Conservation (phyloP, 2,329 filamentous ascomycete genomes). For the Daldinia sp. region DNA sequence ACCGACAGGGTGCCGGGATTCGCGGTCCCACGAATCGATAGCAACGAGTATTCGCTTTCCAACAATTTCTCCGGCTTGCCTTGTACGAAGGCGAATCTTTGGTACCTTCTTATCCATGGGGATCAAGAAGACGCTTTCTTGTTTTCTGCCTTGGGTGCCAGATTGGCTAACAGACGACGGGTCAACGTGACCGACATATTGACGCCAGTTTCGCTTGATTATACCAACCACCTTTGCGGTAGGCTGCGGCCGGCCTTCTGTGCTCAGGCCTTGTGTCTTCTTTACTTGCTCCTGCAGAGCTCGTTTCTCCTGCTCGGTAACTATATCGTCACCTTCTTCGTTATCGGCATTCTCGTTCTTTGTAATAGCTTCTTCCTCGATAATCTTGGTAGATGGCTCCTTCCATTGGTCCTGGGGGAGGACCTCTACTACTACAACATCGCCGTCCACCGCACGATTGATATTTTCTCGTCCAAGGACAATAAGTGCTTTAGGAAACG, state of each 20-base stretch:
- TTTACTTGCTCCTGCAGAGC: constrained; percentile 92
- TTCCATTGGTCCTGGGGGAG: constrained; percentile 97
- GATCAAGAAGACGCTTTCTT: constrained; percentile 92
- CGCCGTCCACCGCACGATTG: constrained; percentile 90
- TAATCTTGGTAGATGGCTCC: constrained; percentile 90
- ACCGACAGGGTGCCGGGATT: constrained; percentile 89
- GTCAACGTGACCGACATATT: constrained; percentile 96
- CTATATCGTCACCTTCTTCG: constrained; percentile 77
- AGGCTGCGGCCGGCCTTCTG: constrained; percentile 83
- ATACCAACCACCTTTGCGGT: constrained; percentile 92
- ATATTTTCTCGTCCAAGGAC: constrained; percentile 94
- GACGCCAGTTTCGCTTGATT: constrained; percentile 95
- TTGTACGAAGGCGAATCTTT: constrained; percentile 91
- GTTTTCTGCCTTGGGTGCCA: constrained; percentile 78
- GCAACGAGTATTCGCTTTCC: constrained; percentile 93
- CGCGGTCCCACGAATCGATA: constrained; percentile 94
- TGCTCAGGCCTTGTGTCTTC: constrained; percentile 77
- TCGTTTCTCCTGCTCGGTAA: constrained; percentile 86
- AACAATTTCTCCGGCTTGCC: constrained; percentile 86
- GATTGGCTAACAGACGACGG: constrained; percentile 80
- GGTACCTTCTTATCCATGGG: constrained; percentile 99
- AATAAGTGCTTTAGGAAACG: constrained; percentile 88
- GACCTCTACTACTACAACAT: constrained; percentile 91
- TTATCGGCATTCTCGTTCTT: constrained; percentile 93
- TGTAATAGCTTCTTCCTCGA: constrained; percentile 91